These are phyloP conservation scores for Phialophora macrospora DNA, from an alignment of 2,329 filamentous ascomycete species.

Conservation along the genomic window DNA sequence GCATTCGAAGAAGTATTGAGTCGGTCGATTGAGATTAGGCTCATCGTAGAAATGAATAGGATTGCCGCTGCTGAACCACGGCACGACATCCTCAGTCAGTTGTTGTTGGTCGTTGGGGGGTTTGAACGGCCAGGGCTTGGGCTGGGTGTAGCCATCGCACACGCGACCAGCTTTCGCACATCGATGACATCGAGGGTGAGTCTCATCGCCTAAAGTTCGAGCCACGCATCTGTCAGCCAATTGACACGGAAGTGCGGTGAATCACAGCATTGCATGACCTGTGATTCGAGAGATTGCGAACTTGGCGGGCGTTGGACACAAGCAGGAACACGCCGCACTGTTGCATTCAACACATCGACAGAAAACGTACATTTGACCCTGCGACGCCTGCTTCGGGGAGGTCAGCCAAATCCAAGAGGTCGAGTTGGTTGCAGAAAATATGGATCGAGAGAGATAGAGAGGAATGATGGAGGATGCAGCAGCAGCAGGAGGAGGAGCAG, in stretches of 20 bases:
- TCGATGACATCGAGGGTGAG: constrained; percentile 39
- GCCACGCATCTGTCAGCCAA: background rate
- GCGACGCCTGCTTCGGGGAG: constrained; percentile 22
- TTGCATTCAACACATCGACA: background rate
- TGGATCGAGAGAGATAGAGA: background rate
- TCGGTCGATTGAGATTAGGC: constrained; percentile 24
- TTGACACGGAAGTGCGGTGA: background rate
- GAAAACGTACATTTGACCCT: constrained; percentile 32
- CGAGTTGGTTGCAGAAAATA: background rate
- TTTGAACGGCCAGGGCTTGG: constrained; percentile 28
- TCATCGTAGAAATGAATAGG: constrained; percentile 31
- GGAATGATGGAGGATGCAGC: background rate
- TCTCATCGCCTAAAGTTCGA: constrained; percentile 38
- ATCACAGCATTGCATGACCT: background rate
- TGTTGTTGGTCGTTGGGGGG: background rate
- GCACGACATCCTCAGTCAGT: constrained; percentile 7
- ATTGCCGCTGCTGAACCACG: constrained; percentile 15
- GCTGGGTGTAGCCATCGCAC: constrained; percentile 41
- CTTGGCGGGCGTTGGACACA: no score
- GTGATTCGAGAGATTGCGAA: background rate
- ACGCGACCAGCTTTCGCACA: constrained; percentile 43
- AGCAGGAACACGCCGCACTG: background rate
- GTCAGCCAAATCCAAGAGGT: background rate
- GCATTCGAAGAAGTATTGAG: constrained; percentile 29
- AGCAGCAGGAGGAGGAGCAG: constrained; percentile 2